Percentiles rank a stretch among this genome's conserved stretches.
phyloP scores from a whole-genome alignment of 768 basidiomycete species.

The Termitomyces sp. region DNA sequence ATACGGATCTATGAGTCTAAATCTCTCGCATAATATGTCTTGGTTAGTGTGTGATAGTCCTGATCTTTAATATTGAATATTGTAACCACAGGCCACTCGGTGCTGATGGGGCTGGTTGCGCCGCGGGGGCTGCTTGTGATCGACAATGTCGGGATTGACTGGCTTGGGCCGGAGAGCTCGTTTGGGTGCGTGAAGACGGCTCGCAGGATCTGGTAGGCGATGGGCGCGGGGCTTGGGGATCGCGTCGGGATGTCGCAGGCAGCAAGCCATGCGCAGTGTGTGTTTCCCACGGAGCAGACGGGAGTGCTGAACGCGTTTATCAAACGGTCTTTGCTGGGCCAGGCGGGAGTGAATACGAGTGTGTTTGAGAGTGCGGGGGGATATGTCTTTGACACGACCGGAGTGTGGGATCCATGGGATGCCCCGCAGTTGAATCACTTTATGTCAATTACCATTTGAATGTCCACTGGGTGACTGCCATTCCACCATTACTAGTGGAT shows the following conservation, averaged over 20 bases:
- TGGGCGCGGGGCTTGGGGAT: conserved; percentile 31
- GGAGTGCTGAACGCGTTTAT: conserved; percentile 48
- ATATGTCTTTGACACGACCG: conserved; percentile 4
- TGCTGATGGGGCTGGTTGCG: conserved; percentile 49
- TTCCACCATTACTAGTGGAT: too few species aligned
- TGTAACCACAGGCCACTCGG: too few species aligned
- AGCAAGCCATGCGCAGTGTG: conserved; percentile 51
- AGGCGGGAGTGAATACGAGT: conserved; percentile 40
- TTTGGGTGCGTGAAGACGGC: conserved; percentile 51
- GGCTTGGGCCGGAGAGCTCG: conserved; percentile 48
- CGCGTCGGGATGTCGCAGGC: conserved; percentile 49
- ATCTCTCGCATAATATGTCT: too few species aligned
- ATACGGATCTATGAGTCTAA: too few species aligned
- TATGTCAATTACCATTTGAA: too few species aligned
- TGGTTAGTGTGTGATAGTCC: too few species aligned
- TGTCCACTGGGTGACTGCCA: too few species aligned
- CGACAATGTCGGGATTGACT: conserved; percentile 53
- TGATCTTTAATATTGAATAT: too few species aligned
- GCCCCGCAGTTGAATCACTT: not conserved
- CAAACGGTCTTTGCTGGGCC: conserved; percentile 47
- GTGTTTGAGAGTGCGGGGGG: conserved; percentile 39
- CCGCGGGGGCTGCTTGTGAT: conserved; percentile 50
- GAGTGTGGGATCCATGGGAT: conserved; percentile 7
- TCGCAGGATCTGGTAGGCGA: conserved; percentile 45
- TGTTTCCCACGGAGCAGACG: conserved; percentile 44